Evolutionary conservation across 2,329 filamentous ascomycete species (phyloP).

Genomic region (Sodiomyces alkalinus): DNA sequence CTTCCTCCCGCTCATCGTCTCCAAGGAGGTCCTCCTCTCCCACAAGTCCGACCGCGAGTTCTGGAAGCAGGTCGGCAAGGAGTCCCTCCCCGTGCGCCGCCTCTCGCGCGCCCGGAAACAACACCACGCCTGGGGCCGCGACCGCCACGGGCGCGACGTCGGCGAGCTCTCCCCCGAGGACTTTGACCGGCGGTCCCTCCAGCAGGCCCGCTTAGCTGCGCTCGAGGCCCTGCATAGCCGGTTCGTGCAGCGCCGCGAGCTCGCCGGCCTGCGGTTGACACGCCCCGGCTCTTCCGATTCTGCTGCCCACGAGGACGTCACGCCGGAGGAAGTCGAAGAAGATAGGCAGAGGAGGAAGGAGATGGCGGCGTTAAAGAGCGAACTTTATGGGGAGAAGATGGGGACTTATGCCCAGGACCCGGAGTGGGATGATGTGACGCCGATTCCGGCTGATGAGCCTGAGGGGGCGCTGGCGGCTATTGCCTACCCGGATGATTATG

Average conservation of each 20-base stretch:
- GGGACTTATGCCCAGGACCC: conserved; percentile 50
- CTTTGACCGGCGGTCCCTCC: conserved; percentile 25
- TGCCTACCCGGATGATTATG: conserved; percentile 78
- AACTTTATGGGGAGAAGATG: conserved; percentile 35
- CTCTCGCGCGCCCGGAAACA: conserved; percentile 13
- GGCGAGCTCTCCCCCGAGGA: conserved; percentile 31
- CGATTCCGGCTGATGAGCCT: conserved; percentile 73
- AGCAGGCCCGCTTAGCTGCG: conserved; percentile 25
- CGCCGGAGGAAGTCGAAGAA: conserved; percentile 24
- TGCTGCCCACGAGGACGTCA: conserved; percentile 11
- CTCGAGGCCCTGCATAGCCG: conserved; percentile 27
- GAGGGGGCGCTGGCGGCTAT: conserved; percentile 79
- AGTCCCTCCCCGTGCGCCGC: conserved; percentile 31
- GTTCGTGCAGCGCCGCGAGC: conserved; percentile 24
- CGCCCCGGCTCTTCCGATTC: conserved; percentile 3
- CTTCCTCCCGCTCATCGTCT: conserved; percentile 26
- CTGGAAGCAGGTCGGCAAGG: conserved; percentile 40
- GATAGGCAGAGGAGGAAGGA: conserved; percentile 32
- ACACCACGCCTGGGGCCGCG: conserved; percentile 31
- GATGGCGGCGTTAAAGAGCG: conserved; percentile 34
- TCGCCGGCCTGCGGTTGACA: conserved; percentile 9
- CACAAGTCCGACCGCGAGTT: conserved; percentile 39
- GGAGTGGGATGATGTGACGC: conserved; percentile 70
- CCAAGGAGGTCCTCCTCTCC: conserved; percentile 18
- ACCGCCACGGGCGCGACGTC: conserved; percentile 32